These are phyloP conservation scores for Mycena chlorophos DNA, from an alignment of 768 basidiomycete genomes.

Conservation along the genomic window DNA sequence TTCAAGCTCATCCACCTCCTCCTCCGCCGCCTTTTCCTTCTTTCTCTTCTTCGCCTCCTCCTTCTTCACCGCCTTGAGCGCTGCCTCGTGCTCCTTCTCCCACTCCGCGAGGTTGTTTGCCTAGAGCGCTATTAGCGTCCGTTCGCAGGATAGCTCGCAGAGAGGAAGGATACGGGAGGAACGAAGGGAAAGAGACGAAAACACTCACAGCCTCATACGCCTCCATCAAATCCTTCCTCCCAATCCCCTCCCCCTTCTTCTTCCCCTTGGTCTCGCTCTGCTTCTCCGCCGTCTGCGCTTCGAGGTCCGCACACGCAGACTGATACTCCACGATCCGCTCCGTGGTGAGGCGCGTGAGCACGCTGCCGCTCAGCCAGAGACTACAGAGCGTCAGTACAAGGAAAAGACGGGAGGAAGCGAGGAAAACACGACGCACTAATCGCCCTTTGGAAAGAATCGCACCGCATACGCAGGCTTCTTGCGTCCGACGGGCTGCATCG, in stretches of 20 bases:
- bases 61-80: constrained; percentile 21
- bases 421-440: constrained; percentile 76
- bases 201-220: constrained; percentile 50
- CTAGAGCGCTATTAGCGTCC: constrained; percentile 21
- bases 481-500: not conserved
- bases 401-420: not conserved
- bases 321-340: constrained; percentile 85
- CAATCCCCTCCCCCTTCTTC: not conserved
- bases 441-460: constrained; percentile 91
- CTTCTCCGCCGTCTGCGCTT: constrained; percentile 62
- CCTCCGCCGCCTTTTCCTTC: constrained; percentile 13
- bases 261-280: too few relatives aligned
- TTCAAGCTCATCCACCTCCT: constrained; percentile 12
- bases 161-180: not conserved
- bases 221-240: constrained; percentile 66
- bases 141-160: constrained; percentile 26
- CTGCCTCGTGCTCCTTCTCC: constrained; percentile 41
- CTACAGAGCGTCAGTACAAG: constrained; percentile 38
- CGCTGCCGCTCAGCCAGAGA: constrained; percentile 81
- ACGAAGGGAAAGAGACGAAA: too few relatives aligned
- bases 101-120: constrained; percentile 62
- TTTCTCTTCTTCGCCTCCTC: constrained; percentile 17
- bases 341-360: constrained; percentile 75
- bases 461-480: constrained; percentile 32
- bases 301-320: constrained; percentile 59